phyloP scores from a whole-genome alignment of 495 filamentous ascomycete species.

The Podospora bellae-mahoneyi region DNA sequence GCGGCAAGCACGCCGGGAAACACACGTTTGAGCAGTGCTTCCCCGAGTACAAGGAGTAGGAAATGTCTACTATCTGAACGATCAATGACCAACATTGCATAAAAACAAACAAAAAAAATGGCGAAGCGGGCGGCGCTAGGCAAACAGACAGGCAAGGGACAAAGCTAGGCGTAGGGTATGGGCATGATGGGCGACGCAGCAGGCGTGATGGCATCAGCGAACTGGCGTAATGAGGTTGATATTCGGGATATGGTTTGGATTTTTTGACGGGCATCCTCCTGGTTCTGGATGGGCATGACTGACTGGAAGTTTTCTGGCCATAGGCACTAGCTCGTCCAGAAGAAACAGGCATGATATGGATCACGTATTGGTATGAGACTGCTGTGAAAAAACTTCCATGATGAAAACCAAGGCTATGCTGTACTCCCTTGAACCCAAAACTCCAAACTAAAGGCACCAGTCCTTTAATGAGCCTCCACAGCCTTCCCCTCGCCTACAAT shows the following conservation, averaged over 20 bases:
- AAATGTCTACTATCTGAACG: neutral
- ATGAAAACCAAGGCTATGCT: neutral
- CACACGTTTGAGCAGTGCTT: constrained; percentile 53
- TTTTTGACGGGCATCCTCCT: neutral
- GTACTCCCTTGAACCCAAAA: neutral
- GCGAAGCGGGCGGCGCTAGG: neutral
- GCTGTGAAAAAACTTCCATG: neutral
- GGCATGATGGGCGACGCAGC: neutral
- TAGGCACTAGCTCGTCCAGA: neutral
- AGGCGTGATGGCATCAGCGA: neutral
- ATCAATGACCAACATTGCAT: neutral
- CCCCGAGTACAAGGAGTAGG: constrained; percentile 39
- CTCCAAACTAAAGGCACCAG: neutral
- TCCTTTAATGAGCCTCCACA: constrained; percentile 32
- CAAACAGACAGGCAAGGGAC: neutral
- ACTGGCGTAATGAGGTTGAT: neutral
- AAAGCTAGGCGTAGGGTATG: neutral
- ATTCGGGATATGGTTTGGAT: neutral
- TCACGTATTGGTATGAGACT: neutral
- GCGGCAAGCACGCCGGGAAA: constrained; percentile 21
- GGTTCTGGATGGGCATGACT: neutral
- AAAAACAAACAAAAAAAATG: neutral
- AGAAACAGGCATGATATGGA: neutral
- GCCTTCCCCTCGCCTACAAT: constrained; percentile 14
- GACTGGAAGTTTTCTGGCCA: neutral